These are phyloP conservation scores for Lachnellula willkommii DNA, from an alignment of 2,329 filamentous ascomycete species.

Conservation along the genomic window DNA sequence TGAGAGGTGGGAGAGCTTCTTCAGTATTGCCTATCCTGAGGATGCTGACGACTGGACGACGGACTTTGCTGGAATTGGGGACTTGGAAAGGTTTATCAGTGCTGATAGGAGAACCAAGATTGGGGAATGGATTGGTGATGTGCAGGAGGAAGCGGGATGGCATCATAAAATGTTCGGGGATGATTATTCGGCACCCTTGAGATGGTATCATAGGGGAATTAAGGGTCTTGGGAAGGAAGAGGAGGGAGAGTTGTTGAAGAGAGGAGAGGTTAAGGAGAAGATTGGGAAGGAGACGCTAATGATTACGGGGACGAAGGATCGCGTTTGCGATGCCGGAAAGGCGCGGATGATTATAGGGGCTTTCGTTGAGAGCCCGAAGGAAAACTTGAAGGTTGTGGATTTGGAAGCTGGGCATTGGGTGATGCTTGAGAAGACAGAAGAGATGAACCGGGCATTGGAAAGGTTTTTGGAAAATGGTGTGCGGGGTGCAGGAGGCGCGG, in stretches of 20 bases:
- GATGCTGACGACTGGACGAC: slow-evolving; percentile 5
- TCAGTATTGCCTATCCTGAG: slow-evolving; percentile 11
- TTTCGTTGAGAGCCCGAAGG: slow-evolving; percentile 2
- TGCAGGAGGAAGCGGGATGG: slow-evolving; percentile 4
- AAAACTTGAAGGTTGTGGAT: slow-evolving; percentile 12
- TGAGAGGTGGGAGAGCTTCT: slow-evolving; percentile 17
- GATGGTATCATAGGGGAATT: slow-evolving; percentile 17
- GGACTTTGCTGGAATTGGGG: slow-evolving; percentile 6
- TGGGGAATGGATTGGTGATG: background rate
- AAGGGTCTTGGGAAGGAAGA: slow-evolving; percentile 10
- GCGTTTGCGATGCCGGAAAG: slow-evolving; percentile 6
- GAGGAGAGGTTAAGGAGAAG: slow-evolving; percentile 7
- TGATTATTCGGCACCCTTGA: slow-evolving; percentile 9
- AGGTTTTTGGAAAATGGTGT: slow-evolving; percentile 6
- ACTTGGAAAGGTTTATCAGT: slow-evolving; percentile 5
- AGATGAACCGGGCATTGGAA: slow-evolving; percentile 12
- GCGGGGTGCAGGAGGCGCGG: background rate
- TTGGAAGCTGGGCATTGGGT: slow-evolving; percentile 23
- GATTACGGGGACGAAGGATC: slow-evolving; percentile 14
- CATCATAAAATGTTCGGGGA: slow-evolving; percentile 11
- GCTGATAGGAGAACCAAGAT: background rate
- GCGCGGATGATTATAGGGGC: slow-evolving; percentile 8
- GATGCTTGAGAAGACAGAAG: slow-evolving; percentile 18
- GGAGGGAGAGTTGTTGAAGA: slow-evolving; percentile 10
- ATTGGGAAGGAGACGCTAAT: slow-evolving; percentile 15